phyloP scores from a whole-genome alignment of 108 stramenopile species.

The Aurantiochytrium sp. region DNA sequence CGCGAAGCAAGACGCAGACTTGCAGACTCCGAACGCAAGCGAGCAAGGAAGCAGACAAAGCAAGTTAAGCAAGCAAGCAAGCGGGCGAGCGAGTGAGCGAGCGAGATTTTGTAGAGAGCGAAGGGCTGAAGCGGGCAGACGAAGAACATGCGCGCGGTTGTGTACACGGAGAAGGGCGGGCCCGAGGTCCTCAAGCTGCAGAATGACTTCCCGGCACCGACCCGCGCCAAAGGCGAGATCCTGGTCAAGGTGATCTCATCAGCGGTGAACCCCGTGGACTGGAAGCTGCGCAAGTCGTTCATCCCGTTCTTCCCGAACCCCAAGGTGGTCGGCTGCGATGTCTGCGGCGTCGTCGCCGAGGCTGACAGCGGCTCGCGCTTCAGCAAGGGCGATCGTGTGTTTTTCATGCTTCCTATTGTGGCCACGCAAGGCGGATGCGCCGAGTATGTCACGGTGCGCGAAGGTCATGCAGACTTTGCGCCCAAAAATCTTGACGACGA shows the following conservation, averaged over 20 bases:
- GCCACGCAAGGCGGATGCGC: background rate
- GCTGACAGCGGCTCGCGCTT: background rate
- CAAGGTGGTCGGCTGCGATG: slow-evolving; percentile 8
- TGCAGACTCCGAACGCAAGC: no score
- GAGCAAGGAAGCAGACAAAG: no score
- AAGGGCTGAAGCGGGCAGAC: background rate
- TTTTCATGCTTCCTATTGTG: background rate
- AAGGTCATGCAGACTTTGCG: background rate
- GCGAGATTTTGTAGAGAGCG: no score
- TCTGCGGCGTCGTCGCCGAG: background rate
- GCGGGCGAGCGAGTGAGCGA: no score
- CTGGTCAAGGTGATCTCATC: background rate
- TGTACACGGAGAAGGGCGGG: background rate
- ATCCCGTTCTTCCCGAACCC: slow-evolving; percentile 18
- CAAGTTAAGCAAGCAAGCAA: no score
- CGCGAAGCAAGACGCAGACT: no score
- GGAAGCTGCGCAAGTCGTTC: background rate
- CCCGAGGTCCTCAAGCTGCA: background rate
- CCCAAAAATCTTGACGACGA: background rate
- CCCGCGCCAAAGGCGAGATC: background rate
- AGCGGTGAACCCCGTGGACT: slow-evolving; percentile 15
- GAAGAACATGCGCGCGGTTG: background rate
- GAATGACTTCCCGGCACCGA: background rate
- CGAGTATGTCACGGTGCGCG: background rate
- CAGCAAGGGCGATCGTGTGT: background rate